A percentile compares a stretch with the other conserved stretches of the same genome.
phyloP scores from a whole-genome alignment of 2,329 filamentous ascomycete species.

The Diaporthe helianthi region DNA sequence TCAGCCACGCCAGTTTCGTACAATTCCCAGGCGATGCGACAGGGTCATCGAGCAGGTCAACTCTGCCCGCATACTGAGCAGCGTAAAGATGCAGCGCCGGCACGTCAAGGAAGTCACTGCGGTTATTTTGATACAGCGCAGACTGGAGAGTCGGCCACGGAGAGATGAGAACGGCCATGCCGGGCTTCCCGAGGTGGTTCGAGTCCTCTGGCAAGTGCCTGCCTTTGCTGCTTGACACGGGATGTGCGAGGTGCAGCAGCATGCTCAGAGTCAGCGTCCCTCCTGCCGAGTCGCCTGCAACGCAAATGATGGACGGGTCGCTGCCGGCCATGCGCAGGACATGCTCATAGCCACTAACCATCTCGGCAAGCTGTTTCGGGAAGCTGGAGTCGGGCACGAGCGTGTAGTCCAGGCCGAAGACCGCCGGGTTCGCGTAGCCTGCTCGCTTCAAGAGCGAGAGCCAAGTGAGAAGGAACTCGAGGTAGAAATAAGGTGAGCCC shows the following conservation, averaged over 20 bases:
- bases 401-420: slow-evolving; percentile 83
- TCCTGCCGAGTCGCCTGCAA: slow-evolving; percentile 82
- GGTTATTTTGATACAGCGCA: slow-evolving; percentile 69
- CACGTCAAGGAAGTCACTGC: slow-evolving; percentile 77
- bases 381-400: slow-evolving; percentile 77
- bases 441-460: slow-evolving; percentile 67
- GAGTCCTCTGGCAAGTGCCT: slow-evolving; percentile 39
- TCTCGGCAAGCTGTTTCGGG: slow-evolving; percentile 76
- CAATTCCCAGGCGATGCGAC: slow-evolving; percentile 76
- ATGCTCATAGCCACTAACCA: slow-evolving; percentile 73
- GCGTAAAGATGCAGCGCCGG: slow-evolving; percentile 73
- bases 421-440: slow-evolving; percentile 76
- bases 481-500: slow-evolving; percentile 83
- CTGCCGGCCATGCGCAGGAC: slow-evolving; percentile 62
- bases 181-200: slow-evolving; percentile 50
- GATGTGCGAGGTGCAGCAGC: slow-evolving; percentile 68
- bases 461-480: slow-evolving; percentile 82
- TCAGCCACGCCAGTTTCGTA: slow-evolving; percentile 71
- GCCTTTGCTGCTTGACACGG: slow-evolving; percentile 12
- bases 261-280: slow-evolving; percentile 76
- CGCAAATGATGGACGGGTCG: slow-evolving; percentile 68
- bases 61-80: slow-evolving; percentile 67
- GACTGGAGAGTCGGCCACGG: slow-evolving; percentile 82
- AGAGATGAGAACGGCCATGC: slow-evolving; percentile 75
- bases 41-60: slow-evolving; percentile 56